These are phyloP conservation scores for Thozetella sp. DNA, from an alignment of 495 filamentous ascomycete species.

Conservation along the genomic window DNA sequence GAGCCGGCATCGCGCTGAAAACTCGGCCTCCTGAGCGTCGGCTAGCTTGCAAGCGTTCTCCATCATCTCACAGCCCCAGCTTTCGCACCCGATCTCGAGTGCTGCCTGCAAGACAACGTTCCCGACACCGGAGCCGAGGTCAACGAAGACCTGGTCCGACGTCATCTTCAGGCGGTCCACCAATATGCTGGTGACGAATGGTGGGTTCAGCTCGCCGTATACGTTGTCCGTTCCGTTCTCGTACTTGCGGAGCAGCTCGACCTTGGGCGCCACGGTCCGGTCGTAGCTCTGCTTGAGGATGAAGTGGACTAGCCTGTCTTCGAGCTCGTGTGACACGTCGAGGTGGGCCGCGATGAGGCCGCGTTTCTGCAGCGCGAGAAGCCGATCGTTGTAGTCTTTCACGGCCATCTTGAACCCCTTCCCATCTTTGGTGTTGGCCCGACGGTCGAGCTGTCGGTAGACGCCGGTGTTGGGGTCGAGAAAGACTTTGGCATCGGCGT, in stretches of 20 bases:
- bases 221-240: slow-evolving; percentile 88
- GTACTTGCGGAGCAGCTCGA: slow-evolving; percentile 79
- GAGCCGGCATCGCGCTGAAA: slow-evolving; percentile 77
- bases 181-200: slow-evolving; percentile 80
- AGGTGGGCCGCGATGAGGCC: slow-evolving; percentile 73
- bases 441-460: slow-evolving; percentile 67
- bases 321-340: slow-evolving; percentile 62
- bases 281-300: slow-evolving; percentile 89
- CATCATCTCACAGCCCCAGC: slow-evolving; percentile 97
- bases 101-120: slow-evolving; percentile 96
- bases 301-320: slow-evolving; percentile 70
- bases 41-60: slow-evolving; percentile 82
- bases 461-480: slow-evolving; percentile 74
- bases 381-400: slow-evolving; percentile 71
- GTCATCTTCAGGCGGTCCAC: slow-evolving; percentile 73
- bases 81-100: slow-evolving; percentile 89
- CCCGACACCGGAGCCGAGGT: slow-evolving; percentile 92
- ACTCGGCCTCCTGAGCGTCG: slow-evolving; percentile 84
- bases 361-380: slow-evolving; percentile 58
- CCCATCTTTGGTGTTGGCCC: slow-evolving; percentile 63
- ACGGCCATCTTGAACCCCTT: slow-evolving; percentile 69
- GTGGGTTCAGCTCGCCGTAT: slow-evolving; percentile 89
- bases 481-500: slow-evolving; percentile 63
- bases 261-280: slow-evolving; percentile 86
- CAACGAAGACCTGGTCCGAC: slow-evolving; percentile 83